These are phyloP conservation scores for Fraxinus americana DNA, from an alignment of 257 asterid species.

Conservation along the genomic window DNA sequence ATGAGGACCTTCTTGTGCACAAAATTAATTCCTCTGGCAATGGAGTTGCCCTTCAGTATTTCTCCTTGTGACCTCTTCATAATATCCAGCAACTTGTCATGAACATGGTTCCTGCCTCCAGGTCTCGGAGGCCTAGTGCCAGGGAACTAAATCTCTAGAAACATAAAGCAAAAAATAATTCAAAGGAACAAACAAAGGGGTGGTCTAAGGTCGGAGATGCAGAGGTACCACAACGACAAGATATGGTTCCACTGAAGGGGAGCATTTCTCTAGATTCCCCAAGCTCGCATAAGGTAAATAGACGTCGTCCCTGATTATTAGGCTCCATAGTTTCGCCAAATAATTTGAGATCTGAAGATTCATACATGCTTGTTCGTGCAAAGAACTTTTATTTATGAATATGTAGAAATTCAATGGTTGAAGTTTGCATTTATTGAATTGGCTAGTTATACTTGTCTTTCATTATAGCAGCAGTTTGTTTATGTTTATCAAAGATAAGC, in stretches of 20 bases:
- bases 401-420: background rate
- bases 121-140: slow-evolving; percentile 97
- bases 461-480: background rate
- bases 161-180: slow-evolving; percentile 83
- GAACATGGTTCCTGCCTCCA: slow-evolving; percentile 74
- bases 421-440: background rate
- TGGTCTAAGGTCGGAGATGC: slow-evolving; percentile 82
- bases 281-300: slow-evolving; percentile 70
- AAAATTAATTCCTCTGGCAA: slow-evolving; percentile 55
- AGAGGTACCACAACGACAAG: slow-evolving; percentile 70
- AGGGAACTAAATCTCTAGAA: slow-evolving; percentile 93
- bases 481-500: background rate
- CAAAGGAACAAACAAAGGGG: slow-evolving; percentile 85
- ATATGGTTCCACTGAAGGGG: slow-evolving; percentile 68
- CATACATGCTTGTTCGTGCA: background rate
- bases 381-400: background rate
- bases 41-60: slow-evolving; percentile 70
- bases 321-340: background rate
- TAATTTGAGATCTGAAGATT: background rate
- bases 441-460: background rate
- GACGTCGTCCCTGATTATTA: slow-evolving; percentile 15
- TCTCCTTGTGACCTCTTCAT: slow-evolving; percentile 57
- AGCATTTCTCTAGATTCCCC: slow-evolving; percentile 57
- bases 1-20: slow-evolving; percentile 82
- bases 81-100: slow-evolving; percentile 79